phyloP scores from a whole-genome alignment of 2,329 filamentous ascomycete species.

The Ceratocystis colombiana region DNA sequence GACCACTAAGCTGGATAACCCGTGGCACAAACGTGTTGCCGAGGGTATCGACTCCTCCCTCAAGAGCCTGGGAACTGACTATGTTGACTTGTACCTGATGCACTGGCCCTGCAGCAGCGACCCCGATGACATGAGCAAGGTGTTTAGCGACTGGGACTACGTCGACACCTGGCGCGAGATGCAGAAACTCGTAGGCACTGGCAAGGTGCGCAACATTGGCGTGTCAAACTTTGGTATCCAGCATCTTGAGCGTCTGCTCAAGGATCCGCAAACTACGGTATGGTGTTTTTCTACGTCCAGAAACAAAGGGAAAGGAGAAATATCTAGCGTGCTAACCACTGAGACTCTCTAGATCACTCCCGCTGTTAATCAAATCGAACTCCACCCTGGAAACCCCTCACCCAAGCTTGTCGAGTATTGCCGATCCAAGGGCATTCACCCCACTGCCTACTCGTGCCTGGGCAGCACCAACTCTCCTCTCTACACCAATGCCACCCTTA shows the following conservation, averaged over 20 bases:
- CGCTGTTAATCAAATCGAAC: conserved; percentile 73
- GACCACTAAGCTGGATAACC: conserved; percentile 76
- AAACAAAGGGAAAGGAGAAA: neutral
- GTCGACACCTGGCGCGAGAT: conserved; percentile 67
- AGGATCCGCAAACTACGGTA: conserved; percentile 46
- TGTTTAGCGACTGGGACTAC: conserved; percentile 69
- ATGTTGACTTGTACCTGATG: conserved; percentile 62
- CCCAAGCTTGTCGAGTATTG: conserved; percentile 66
- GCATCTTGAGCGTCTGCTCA: conserved; percentile 68
- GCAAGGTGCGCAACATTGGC: conserved; percentile 70
- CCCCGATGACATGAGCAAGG: conserved; percentile 53
- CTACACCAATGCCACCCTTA: conserved; percentile 54
- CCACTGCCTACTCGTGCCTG: conserved; percentile 64
- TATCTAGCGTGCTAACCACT: conserved; percentile 36
- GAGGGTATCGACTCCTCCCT: conserved; percentile 52
- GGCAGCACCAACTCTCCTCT: conserved; percentile 61
- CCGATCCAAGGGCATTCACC: conserved; percentile 63
- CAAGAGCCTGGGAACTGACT: conserved; percentile 51
- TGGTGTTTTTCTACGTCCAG: neutral
- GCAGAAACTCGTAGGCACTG: conserved; percentile 57
- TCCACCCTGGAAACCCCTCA: conserved; percentile 73
- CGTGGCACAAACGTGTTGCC: conserved; percentile 60
- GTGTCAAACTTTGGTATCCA: conserved; percentile 78
- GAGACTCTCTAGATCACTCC: conserved; percentile 39
- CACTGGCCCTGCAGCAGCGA: conserved; percentile 61